Base-by-base conservation (phyloP, 1,284 basidiomycete species). In the Pseudozyma thailandica region DNA sequence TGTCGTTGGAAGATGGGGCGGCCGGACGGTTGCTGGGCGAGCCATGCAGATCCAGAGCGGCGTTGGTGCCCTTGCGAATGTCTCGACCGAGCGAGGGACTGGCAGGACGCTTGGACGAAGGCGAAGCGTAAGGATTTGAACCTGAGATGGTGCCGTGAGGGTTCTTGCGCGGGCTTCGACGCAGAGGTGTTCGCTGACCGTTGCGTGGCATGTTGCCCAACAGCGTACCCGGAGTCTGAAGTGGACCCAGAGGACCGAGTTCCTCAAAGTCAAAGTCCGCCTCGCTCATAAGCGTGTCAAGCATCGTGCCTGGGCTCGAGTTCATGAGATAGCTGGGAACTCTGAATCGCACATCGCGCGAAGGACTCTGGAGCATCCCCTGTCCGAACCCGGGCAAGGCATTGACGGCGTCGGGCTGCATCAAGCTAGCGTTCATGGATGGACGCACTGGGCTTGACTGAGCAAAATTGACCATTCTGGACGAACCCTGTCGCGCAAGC, bases 161-260 rank as follows among this genome's bases (percentile, higher is more conserved):
- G n/a, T 72, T 74, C 65, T 82, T 82, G 20, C 80, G 63, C 30
- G 80, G 80, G 51, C 78, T 80, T 39, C 80, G 58, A 10, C 80
- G 64, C 38, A 75, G 50, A 1, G 71, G 62, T 10, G 63, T 58
- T 8, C 33, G 28, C 28, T 63, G 43, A 16, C 54, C 52, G 21
- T 44, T 42, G 41, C 46, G 28, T 6, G 49, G 25, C 39, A 57
- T 43, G 44, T 64, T 57, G 38, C 58, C 54, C 9, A 64, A 49
- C 26, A 71, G 43, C 9, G 57, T 50, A 8, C 72, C 61, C 4
- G 68, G 75, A 23, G 75, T 72, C 44, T 64, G 61, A 27, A 59
- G 58, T 8, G 58, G 45, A 38, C 56, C 44, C 15, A 71, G 44
- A 25, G 70, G 63, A 4, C 59, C 59, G 5, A 72, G 53, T 48